Conservation (phyloP, 805 yeast genomes). For the Jamesozyma gamospora region DNA sequence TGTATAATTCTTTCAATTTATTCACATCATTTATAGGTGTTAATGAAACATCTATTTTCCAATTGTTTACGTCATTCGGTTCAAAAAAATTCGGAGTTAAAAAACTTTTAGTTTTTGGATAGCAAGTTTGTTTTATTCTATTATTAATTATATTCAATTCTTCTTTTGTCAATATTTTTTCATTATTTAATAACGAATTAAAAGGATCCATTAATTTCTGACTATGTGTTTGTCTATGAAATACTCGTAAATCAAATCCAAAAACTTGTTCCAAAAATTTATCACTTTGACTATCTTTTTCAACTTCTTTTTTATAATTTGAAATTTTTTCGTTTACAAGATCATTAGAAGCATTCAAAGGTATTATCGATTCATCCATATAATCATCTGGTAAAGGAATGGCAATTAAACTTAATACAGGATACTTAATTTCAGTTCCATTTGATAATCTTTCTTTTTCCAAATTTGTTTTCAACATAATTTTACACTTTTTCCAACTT, state of each 20-base stretch:
- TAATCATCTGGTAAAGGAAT: conserved; percentile 26
- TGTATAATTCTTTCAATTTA: conserved; percentile 14
- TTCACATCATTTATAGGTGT: conserved; percentile 14
- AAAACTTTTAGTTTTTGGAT: conserved; percentile 9
- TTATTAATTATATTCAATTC: conserved; percentile 38
- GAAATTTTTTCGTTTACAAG: conserved; percentile 4
- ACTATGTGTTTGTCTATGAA: conserved; percentile 32
- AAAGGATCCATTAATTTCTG: conserved; percentile 15
- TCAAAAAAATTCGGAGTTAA: conserved; percentile 22
- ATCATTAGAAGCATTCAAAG: background rate
- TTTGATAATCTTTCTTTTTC: conserved; percentile 1
- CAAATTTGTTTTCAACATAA: conserved; percentile 16
- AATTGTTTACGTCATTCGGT: conserved; percentile 22
- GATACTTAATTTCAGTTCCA: conserved; percentile 9
- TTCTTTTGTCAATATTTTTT: conserved; percentile 27
- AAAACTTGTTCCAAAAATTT: conserved; percentile 10
- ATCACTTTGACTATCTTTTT: background rate
- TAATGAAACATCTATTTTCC: conserved; percentile 29
- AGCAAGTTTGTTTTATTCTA: conserved; percentile 24
- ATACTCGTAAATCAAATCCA: conserved; percentile 33
- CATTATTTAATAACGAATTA: conserved; percentile 13
- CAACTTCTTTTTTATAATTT: conserved; percentile 5
- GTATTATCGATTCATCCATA: conserved; percentile 9
- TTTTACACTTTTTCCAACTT: conserved; percentile 17
- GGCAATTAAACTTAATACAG: conserved; percentile 28